Evolutionary conservation across 164 flowering plant genomes (phyloP), one percentile per base, ranked within the genome.

Genomic region (Nymphaea colorata): DNA sequence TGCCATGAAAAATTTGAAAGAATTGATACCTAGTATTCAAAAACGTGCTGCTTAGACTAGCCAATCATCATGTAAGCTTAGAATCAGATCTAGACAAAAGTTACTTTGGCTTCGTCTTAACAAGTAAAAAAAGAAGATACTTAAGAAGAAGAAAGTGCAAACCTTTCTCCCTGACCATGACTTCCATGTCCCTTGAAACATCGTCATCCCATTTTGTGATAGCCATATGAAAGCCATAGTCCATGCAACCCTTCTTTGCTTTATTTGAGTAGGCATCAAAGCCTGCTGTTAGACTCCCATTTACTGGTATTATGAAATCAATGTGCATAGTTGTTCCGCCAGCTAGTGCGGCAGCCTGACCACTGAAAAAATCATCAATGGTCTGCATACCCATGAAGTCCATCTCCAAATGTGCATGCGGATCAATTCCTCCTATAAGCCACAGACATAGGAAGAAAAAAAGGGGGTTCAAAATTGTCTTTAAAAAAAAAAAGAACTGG

Each of bases 241-340:
- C 98, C 94, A 89, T 95, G 80, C 90, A 84, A 42, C 97, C 82
- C 2, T 67, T 78, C 71, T 84, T 77, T 43, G 94, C 86, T 69
- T 95, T 92, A 62, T 84, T 69, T 62, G 73, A 73, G 80, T 92
- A 95, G 16, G 81, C 77, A 71, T 87, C 81, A 70, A 81, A 80
- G 59, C 99, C 99, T 2, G 84, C 85, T 41, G 82, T 68, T 66
- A 90, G 79, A 73, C 85, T 92, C 43, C 98, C 98, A 70, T 87
- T 72, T n/a, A 86, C 83, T 43, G 98, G 99, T 71, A 95, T 86
- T 66, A 87, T 84, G 77, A 92, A 95, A 79, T 95, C 98, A 62
- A 95, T 95, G 71, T 90, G 88, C 99, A 92, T 90, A 43, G 99
- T 95, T 66, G 99, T 95, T 69, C 99, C 99, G 76, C 99, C 97